phyloP scores from a whole-genome alignment of 805 yeast genomes.

The Candida alai region DNA sequence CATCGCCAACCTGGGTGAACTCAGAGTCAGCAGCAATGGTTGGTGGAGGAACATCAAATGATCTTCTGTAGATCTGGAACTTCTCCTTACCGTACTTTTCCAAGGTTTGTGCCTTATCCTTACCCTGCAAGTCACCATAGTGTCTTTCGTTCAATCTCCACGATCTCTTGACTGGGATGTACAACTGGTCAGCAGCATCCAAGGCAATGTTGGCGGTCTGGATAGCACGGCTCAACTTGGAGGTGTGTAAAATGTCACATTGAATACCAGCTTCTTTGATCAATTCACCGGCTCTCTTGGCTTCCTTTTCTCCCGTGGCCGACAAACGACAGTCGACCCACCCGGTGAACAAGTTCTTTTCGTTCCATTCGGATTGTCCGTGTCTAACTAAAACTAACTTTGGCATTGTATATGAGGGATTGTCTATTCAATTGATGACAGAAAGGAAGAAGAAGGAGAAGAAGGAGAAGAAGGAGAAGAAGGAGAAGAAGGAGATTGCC shows the following conservation, averaged over 20 bases:
- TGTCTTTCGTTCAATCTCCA: constrained; percentile 99
- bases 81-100: constrained; percentile 85
- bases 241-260: constrained; percentile 89
- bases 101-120: constrained; percentile 92
- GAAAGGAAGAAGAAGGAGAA: background rate
- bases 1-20: constrained; percentile 83
- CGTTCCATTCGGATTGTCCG: constrained; percentile 99
- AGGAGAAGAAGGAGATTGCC: background rate
- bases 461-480: constrained; percentile 4
- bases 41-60: constrained; percentile 96
- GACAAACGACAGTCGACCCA: constrained; percentile 95
- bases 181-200: constrained; percentile 82
- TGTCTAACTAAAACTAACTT: constrained; percentile 92
- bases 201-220: constrained; percentile 96
- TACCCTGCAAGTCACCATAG: constrained; percentile 98
- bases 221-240: constrained; percentile 89
- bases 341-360: constrained; percentile 96
- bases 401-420: constrained; percentile 26
- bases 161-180: constrained; percentile 87
- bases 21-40: constrained; percentile 69
- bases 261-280: constrained; percentile 79
- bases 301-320: constrained; percentile 83
- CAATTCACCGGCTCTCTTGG: constrained; percentile 88
- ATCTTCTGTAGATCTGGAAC: constrained; percentile 97
- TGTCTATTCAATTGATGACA: constrained; percentile 4